phyloP scores from a whole-genome alignment of 2,329 filamentous ascomycete genomes.

The Talaromyces sp. region DNA sequence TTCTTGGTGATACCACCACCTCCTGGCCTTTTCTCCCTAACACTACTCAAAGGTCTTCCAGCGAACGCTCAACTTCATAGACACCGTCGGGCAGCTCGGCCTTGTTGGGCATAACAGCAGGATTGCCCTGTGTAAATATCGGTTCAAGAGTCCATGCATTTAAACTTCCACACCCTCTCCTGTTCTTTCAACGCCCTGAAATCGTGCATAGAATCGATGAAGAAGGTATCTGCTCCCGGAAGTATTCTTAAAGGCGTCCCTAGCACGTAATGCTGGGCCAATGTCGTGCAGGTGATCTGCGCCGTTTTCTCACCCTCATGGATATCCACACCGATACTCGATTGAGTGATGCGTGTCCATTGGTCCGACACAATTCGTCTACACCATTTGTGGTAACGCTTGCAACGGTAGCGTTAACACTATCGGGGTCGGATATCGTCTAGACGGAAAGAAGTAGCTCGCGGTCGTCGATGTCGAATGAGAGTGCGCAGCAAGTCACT shows the following conservation, averaged over 20 bases:
- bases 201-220: not conserved
- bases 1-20: not conserved
- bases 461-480: not conserved
- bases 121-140: not conserved
- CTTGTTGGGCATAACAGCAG: not conserved
- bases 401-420: not conserved
- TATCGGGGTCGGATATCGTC: not conserved
- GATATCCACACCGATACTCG: not conserved
- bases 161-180: not conserved
- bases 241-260: not conserved
- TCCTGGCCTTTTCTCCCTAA: not conserved
- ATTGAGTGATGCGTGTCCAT: conserved; percentile 6
- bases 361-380: not conserved
- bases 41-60: not conserved
- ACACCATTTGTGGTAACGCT: not conserved
- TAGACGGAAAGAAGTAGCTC: not conserved
- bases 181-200: not conserved
- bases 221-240: not conserved
- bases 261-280: not conserved
- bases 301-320: not conserved
- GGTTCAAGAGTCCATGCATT: not conserved
- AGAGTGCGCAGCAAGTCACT: not conserved
- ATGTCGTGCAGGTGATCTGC: conserved; percentile 3
- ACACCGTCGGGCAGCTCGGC: not conserved
- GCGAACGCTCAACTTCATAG: not conserved